Base-by-base conservation (phyloP, 306 rosid genomes). In the Lathyrus aphaca region DNA sequence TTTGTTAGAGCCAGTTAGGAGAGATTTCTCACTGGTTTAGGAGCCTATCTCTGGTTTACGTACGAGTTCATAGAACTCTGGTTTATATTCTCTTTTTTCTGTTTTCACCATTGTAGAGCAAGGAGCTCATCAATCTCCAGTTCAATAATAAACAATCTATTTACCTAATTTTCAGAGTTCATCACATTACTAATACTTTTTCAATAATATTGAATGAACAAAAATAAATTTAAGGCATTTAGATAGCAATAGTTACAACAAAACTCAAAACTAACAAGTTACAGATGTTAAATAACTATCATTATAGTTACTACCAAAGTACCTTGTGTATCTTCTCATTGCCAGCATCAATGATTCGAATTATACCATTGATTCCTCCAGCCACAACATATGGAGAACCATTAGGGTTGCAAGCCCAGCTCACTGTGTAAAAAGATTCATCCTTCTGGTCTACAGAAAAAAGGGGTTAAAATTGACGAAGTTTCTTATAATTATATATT, bases 251-350 rank as follows among this genome's bases (percentile, higher is more conserved):
- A 69, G 21, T 61, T 49, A 23, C 29, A 13, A 50, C 62, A 69
- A 32, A 59, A 61, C 55, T 59, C 45, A 8, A 42, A 42, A 62
- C 37, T 27, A 55, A 73, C 71, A 55, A 63, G 38, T 63, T 39
- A 58, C 54, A 64, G 27, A 60, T 54, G 66, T 43, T 23, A 30
- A 62, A 56, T 54, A 23, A 38, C 50, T 38, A 77, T 37, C 23
- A 37, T 35, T 76, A 7, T 43, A 25, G 16, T 68, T 40, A 19
- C 12, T 14, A 61, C 54, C 29, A 53, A 42, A 32, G 61, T 72
- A 94, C 99, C 99, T 88, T 88, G 77, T 91, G 76, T 84, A 88
- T 74, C 84, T 85, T 94, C 90, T 94, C 99, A 13, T 64, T 69
- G 64, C 97, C 96, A 48, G 89, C 85, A 82, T 94, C 96, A 51